Evolutionary conservation across 1,284 basidiomycete species (phyloP).

Genomic region (Puccinia sorghi): DNA sequence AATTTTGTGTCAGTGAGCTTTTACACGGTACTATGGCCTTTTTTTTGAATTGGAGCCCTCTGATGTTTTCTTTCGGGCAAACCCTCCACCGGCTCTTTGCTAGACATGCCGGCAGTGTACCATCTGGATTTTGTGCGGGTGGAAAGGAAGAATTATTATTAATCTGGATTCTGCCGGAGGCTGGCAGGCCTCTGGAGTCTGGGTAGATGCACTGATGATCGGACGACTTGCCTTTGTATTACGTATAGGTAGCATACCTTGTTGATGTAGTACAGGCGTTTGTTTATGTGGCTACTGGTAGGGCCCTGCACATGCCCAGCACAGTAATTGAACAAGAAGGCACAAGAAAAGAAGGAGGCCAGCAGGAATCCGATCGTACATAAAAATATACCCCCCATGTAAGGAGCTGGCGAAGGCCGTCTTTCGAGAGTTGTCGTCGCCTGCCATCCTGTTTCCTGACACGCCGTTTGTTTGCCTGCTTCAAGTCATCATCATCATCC

Average conservation of each 20-base stretch:
- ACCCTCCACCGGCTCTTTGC: neutral
- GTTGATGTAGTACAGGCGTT: neutral
- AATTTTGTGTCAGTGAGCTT: neutral
- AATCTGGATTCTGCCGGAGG: neutral
- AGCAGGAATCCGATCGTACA: slow-evolving; percentile 10
- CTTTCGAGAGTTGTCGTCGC: neutral
- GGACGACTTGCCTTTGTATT: slow-evolving; percentile 5
- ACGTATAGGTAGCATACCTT: neutral
- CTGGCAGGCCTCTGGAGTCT: neutral
- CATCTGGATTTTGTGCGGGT: slow-evolving; percentile 8
- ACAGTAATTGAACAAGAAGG: neutral
- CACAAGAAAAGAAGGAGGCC: slow-evolving; percentile 12
- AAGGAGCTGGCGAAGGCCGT: slow-evolving; percentile 1
- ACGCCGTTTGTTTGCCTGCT: slow-evolving; percentile 14
- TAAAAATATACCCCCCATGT: neutral
- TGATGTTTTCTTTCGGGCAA: neutral
- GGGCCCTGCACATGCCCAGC: neutral
- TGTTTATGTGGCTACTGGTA: neutral
- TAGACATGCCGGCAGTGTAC: neutral
- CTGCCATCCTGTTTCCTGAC: slow-evolving; percentile 13
- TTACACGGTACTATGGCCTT: neutral
- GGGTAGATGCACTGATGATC: neutral
- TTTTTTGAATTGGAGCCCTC: neutral
- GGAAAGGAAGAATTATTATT: neutral
- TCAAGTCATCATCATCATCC: slow-evolving; percentile 13